These are phyloP conservation scores for Anisodus acutangulus DNA, from an alignment of 257 asterid species.

Conservation along the genomic window DNA sequence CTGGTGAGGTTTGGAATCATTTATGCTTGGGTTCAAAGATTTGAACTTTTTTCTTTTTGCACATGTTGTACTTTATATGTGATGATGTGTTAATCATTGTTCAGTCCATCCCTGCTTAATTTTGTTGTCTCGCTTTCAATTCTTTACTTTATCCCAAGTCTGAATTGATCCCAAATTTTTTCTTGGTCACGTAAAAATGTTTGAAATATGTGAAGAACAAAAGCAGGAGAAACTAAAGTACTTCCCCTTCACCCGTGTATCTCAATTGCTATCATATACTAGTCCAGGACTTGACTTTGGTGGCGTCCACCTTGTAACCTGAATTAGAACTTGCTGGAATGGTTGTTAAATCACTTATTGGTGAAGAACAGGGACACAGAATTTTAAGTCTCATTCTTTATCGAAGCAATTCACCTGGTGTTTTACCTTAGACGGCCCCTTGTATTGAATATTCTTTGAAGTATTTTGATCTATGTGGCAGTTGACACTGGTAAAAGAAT, in stretches of 20 bases:
- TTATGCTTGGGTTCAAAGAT: background rate
- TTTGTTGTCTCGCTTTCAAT: background rate
- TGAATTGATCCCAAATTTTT: background rate
- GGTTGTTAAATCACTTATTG: background rate
- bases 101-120: background rate
- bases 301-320: background rate
- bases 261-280: background rate
- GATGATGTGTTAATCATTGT: background rate
- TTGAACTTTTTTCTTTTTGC: background rate
- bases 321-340: background rate
- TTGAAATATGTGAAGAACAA: background rate
- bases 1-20: conserved; percentile 60
- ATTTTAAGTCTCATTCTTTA: background rate
- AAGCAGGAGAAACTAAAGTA: background rate
- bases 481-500: background rate
- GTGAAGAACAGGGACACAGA: background rate
- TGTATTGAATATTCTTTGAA: background rate
- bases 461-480: background rate
- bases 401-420: background rate
- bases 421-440: background rate
- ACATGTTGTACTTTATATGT: conserved; percentile 5
- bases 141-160: background rate
- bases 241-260: background rate
- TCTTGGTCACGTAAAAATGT: background rate
- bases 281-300: background rate